Conservation (phyloP, 768 basidiomycete species). For the Nevesoporus exiguus region DNA sequence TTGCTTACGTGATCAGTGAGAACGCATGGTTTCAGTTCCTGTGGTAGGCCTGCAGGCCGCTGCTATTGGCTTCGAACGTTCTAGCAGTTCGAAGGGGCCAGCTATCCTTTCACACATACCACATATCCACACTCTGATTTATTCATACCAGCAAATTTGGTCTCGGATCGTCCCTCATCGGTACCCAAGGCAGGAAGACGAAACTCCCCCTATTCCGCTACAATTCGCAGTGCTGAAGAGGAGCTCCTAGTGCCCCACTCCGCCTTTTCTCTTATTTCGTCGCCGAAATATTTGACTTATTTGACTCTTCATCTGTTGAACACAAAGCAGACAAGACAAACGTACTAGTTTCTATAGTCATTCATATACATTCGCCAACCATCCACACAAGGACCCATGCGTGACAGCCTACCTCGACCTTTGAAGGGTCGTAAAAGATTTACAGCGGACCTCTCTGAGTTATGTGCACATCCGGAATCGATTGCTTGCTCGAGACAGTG, state of each 20-base stretch:
- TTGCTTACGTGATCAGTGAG: not conserved
- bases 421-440: slow-evolving; percentile 58
- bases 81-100: not conserved
- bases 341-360: not conserved
- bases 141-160: not conserved
- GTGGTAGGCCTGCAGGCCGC: not conserved
- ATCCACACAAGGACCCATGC: not conserved
- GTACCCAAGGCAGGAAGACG: not conserved
- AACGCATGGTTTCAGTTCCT: not conserved
- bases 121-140: not conserved
- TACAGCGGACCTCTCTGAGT: slow-evolving; percentile 51
- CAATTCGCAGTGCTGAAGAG: not conserved
- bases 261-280: not conserved
- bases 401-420: not conserved
- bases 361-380: not conserved
- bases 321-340: not conserved
- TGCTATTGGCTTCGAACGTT: not conserved
- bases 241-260: not conserved
- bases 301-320: not conserved
- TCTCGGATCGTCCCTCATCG: not conserved
- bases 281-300: not conserved
- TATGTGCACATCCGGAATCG: slow-evolving; percentile 36
- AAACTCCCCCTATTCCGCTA: not conserved
- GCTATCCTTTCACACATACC: not conserved
- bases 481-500: slow-evolving; percentile 39